These are phyloP conservation scores for Tetrapisispora phaffii DNA, from an alignment of 805 yeast species.

Conservation along the genomic window DNA sequence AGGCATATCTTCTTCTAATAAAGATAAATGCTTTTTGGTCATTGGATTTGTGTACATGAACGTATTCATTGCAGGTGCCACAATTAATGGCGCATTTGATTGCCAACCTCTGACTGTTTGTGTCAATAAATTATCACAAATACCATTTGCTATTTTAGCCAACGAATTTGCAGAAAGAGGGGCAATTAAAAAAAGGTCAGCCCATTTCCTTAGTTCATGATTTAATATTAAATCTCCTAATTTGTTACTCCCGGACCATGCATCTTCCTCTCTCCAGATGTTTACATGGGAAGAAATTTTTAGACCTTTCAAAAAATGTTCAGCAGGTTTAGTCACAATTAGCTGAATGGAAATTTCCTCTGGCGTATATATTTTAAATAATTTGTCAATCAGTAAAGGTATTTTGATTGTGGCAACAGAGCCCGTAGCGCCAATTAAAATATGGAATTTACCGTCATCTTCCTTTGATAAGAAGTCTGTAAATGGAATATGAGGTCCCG, in stretches of 20 bases:
- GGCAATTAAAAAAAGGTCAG: slow-evolving; percentile 65
- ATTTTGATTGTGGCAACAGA: slow-evolving; percentile 94
- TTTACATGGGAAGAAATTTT: slow-evolving; percentile 67
- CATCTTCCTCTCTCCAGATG: slow-evolving; percentile 79
- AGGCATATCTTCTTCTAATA: slow-evolving; percentile 61
- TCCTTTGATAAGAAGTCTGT: slow-evolving; percentile 58
- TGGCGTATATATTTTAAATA: slow-evolving; percentile 68
- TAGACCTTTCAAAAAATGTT: slow-evolving; percentile 53
- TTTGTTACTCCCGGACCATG: slow-evolving; percentile 47
- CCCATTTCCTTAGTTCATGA: slow-evolving; percentile 76
- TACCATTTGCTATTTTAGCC: slow-evolving; percentile 65
- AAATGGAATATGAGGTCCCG: slow-evolving; percentile 57
- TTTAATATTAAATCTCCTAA: slow-evolving; percentile 68
- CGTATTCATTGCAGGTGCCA: slow-evolving; percentile 86
- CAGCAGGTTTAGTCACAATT: slow-evolving; percentile 69
- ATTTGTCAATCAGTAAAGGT: slow-evolving; percentile 77
- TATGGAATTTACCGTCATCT: slow-evolving; percentile 80
- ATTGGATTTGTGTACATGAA: slow-evolving; percentile 72
- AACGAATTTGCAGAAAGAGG: slow-evolving; percentile 74
- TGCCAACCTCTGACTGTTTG: slow-evolving; percentile 73
- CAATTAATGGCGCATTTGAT: slow-evolving; percentile 56
- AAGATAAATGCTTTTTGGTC: slow-evolving; percentile 58
- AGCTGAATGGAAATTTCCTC: slow-evolving; percentile 72
- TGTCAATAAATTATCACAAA: slow-evolving; percentile 68
- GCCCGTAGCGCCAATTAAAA: slow-evolving; percentile 87